Conservation (phyloP, 345 rosid species). For the Raphanus raphanistrum region DNA sequence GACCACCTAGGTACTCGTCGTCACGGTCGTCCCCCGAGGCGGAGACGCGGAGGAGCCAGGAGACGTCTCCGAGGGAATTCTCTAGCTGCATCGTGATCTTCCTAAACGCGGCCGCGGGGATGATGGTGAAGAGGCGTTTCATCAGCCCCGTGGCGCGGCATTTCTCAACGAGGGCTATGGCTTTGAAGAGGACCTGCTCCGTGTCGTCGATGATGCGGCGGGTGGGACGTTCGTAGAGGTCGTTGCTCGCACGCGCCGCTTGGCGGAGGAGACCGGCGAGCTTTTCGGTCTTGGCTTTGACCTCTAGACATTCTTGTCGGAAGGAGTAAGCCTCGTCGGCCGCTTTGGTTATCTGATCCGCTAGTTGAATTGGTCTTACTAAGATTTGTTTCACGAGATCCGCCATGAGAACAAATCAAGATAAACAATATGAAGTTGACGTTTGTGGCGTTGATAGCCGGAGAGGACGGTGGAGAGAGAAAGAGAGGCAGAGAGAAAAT, state of each 20-base stretch:
- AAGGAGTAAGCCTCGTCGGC: conserved; percentile 71
- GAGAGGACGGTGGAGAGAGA: conserved; percentile 37
- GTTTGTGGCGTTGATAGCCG: conserved; percentile 39
- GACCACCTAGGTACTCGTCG: conserved; percentile 60
- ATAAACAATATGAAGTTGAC: neutral
- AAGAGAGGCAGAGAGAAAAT: conserved; percentile 13
- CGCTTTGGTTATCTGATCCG: conserved; percentile 64
- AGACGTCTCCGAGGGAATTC: conserved; percentile 77
- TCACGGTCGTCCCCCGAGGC: conserved; percentile 57
- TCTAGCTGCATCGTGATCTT: conserved; percentile 68
- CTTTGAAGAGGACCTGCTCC: conserved; percentile 72
- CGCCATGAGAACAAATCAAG: conserved; percentile 44
- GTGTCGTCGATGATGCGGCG: conserved; percentile 75
- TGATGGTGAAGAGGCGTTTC: conserved; percentile 74
- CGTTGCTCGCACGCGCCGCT: conserved; percentile 76
- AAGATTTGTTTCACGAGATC: conserved; percentile 71
- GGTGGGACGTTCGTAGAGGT: conserved; percentile 73
- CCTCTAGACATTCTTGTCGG: conserved; percentile 70
- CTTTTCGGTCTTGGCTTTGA: conserved; percentile 69
- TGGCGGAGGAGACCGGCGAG: conserved; percentile 69
- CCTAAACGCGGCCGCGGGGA: conserved; percentile 75
- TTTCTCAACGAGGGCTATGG: conserved; percentile 56
- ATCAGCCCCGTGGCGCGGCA: conserved; percentile 68
- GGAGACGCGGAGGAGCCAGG: conserved; percentile 75
- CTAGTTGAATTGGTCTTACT: conserved; percentile 69